Evolutionary conservation across 1,284 basidiomycete genomes (phyloP).

Genomic region (Farysia itapuensis): DNA sequence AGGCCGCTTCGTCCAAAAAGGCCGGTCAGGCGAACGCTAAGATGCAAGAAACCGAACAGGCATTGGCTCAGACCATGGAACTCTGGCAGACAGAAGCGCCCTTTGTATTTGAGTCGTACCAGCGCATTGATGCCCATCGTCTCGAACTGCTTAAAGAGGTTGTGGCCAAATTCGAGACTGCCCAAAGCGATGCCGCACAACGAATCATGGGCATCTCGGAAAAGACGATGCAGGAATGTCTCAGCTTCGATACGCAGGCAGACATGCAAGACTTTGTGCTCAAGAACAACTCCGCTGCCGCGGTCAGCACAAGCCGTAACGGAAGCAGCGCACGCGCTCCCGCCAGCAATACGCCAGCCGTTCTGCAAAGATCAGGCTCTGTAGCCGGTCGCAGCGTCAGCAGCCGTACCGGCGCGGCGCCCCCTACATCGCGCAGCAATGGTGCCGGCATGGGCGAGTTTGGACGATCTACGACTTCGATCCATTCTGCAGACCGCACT

Average conservation of each 20-base stretch:
- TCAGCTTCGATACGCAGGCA: constrained; percentile 44
- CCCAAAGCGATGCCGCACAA: constrained; percentile 49
- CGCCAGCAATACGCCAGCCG: background rate
- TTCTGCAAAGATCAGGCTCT: constrained; percentile 17
- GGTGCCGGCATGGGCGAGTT: constrained; percentile 38
- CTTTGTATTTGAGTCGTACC: constrained; percentile 47
- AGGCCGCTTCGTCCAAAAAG: constrained; percentile 49
- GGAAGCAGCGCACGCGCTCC: constrained; percentile 5
- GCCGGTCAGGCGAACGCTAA: constrained; percentile 38
- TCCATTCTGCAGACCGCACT: constrained; percentile 34
- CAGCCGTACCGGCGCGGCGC: constrained; percentile 19
- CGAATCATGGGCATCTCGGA: constrained; percentile 46
- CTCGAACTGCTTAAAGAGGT: constrained; percentile 52
- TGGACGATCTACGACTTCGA: constrained; percentile 34
- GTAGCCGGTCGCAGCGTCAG: constrained; percentile 32
- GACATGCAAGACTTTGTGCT: constrained; percentile 54
- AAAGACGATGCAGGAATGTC: constrained; percentile 47
- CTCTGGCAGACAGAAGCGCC: constrained; percentile 51
- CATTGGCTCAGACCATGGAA: constrained; percentile 37
- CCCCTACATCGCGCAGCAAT: constrained; percentile 7
- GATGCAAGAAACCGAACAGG: constrained; percentile 42
- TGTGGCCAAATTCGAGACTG: constrained; percentile 50
- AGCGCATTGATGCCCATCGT: constrained; percentile 49
- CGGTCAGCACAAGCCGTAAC: constrained; percentile 6
- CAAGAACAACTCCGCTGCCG: constrained; percentile 20